These are phyloP conservation scores for Boletus semigastroideus DNA, from an alignment of 1,284 basidiomycete species.

Conservation along the genomic window DNA sequence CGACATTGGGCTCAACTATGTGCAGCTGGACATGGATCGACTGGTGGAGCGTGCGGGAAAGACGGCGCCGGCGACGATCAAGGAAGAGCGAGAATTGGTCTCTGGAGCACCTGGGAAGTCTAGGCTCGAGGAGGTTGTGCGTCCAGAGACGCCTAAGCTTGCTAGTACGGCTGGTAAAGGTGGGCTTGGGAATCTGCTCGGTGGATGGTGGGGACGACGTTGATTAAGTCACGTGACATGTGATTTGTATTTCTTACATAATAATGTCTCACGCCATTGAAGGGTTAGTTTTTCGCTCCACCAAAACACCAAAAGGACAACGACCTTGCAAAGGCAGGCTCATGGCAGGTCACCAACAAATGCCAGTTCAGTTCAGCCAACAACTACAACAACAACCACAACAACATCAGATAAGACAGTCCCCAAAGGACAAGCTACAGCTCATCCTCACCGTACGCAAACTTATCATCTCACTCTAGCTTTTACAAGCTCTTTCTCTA, in stretches of 20 bases:
- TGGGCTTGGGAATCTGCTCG: constrained; percentile 45
- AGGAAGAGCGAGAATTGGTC: constrained; percentile 25
- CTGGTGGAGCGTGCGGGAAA: constrained; percentile 72
- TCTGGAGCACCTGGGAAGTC: constrained; percentile 24
- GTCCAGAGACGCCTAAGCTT: constrained; percentile 42
- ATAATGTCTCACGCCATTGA: constrained; percentile 22
- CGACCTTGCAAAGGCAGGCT: constrained; percentile 13
- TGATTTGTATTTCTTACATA: constrained; percentile 5
- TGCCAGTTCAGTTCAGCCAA: constrained; percentile 29
- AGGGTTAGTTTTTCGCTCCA: constrained; percentile 15
- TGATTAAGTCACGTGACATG: constrained; percentile 3
- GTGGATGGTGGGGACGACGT: constrained; percentile 56
- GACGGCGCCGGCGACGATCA: constrained; percentile 21
- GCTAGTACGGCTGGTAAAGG: constrained; percentile 30
- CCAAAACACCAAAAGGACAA: constrained; percentile 7
- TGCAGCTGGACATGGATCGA: constrained; percentile 79
- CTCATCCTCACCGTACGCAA: constrained; percentile 21
- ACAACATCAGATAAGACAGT: constrained; percentile 13
- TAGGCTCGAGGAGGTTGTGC: constrained; percentile 27
- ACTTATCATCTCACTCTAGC: fast-evolving
- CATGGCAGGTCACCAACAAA: constrained; percentile 31
- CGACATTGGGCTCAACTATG: constrained; percentile 92
- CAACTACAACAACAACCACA: constrained; percentile 20
- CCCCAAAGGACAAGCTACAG: constrained; percentile 29
- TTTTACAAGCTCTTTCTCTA: neutral